Conservation (phyloP, 768 basidiomycete species). For the Agrocybe chaxingu region DNA sequence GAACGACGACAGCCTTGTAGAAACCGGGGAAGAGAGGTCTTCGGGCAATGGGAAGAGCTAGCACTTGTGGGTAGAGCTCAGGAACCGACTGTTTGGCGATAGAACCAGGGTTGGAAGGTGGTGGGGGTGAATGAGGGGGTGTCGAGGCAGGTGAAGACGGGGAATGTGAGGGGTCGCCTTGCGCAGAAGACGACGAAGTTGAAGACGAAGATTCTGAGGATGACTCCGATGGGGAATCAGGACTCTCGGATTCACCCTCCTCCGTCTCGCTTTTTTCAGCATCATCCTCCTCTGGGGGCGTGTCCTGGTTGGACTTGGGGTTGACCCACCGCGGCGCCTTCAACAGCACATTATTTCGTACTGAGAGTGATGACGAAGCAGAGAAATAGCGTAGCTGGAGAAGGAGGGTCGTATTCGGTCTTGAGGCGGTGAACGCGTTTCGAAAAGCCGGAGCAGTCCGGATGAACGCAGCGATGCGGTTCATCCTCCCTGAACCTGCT, state of each 20-base stretch:
- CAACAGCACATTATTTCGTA: constrained; percentile 8
- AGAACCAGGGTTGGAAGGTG: constrained; percentile 38
- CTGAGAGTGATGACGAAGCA: constrained; percentile 7
- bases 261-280: constrained; percentile 9
- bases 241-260: constrained; percentile 8
- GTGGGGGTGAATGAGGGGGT: constrained; percentile 17
- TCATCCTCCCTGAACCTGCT: constrained; percentile 7
- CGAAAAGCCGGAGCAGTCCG: constrained; percentile 14
- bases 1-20: constrained; percentile 95
- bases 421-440: not conserved
- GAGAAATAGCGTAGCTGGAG: constrained; percentile 12
- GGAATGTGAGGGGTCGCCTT: constrained; percentile 3
- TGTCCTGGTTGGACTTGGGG: constrained; percentile 18
- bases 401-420: not conserved
- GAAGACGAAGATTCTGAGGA: constrained; percentile 13
- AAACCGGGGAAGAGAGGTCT: constrained; percentile 96
- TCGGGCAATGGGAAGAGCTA: constrained; percentile 93
- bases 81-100: constrained; percentile 88
- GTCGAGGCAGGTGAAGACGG: constrained; percentile 13
- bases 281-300: constrained; percentile 11
- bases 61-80: constrained; percentile 87
- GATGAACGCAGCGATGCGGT: constrained; percentile 9
- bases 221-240: constrained; percentile 13
- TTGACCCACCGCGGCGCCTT: constrained; percentile 24
- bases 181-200: constrained; percentile 14